These are phyloP conservation scores for Tetrapisispora iriomotensis DNA, from an alignment of 805 yeast genomes.

Conservation along the genomic window DNA sequence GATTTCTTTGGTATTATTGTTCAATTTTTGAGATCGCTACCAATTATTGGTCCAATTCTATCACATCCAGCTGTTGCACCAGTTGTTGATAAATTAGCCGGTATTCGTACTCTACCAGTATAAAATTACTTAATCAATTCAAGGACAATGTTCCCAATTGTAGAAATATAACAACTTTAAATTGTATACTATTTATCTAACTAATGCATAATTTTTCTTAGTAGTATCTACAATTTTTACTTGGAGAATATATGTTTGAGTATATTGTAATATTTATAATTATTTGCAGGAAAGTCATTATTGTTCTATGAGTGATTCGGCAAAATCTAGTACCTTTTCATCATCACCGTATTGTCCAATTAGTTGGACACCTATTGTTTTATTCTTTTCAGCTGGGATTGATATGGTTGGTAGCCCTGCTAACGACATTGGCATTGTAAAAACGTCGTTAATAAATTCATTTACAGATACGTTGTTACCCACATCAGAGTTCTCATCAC, in stretches of 20 bases:
- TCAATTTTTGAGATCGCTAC: slow-evolving; percentile 77
- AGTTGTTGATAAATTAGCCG: slow-evolving; percentile 50
- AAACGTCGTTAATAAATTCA: slow-evolving; percentile 68
- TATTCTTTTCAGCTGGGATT: slow-evolving; percentile 44
- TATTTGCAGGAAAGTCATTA: no score
- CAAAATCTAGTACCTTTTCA: slow-evolving; percentile 39
- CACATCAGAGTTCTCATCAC: slow-evolving; percentile 2
- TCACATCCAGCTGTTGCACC: slow-evolving; percentile 82
- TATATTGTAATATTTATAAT: no score
- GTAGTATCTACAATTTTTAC: background rate
- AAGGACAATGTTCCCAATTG: background rate
- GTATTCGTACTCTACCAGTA: slow-evolving; percentile 58
- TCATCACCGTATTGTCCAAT: slow-evolving; percentile 87
- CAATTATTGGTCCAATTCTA: slow-evolving; percentile 76
- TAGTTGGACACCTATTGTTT: slow-evolving; percentile 60
- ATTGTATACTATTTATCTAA: background rate
- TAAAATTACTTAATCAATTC: slow-evolving; percentile 18
- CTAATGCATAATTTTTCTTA: slow-evolving; percentile 1
- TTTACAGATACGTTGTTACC: slow-evolving; percentile 37
- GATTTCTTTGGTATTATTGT: slow-evolving; percentile 88
- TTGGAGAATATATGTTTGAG: background rate
- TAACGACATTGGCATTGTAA: slow-evolving; percentile 83
- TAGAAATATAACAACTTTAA: background rate
- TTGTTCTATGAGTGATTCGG: no score
- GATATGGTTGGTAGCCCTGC: slow-evolving; percentile 86